Conservation (phyloP, 805 yeast species). For the Saccharomycopsis malanga region DNA sequence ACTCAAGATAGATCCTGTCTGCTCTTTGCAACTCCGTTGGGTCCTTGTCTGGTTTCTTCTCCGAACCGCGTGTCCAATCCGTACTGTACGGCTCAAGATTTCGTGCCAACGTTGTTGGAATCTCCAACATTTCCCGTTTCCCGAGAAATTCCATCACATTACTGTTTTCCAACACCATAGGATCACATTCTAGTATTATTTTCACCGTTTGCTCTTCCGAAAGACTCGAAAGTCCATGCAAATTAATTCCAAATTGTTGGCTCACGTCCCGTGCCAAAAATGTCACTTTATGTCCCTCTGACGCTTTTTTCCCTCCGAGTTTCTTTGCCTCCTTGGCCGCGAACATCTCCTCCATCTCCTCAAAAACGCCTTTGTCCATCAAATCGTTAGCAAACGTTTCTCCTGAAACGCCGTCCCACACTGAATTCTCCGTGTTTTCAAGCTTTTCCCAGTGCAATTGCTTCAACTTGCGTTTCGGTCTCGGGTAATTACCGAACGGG, state of each 20-base stretch:
- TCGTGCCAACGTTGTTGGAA: slow-evolving; percentile 62
- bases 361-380: slow-evolving; percentile 68
- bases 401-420: slow-evolving; percentile 71
- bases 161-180: slow-evolving; percentile 56
- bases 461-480: slow-evolving; percentile 74
- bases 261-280: slow-evolving; percentile 78
- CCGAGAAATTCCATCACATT: slow-evolving; percentile 81
- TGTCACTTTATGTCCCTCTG: slow-evolving; percentile 49
- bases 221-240: slow-evolving; percentile 64
- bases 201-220: slow-evolving; percentile 59
- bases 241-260: slow-evolving; percentile 91
- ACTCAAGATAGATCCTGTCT: slow-evolving; percentile 75
- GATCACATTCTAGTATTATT: slow-evolving; percentile 72
- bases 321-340: slow-evolving; percentile 71
- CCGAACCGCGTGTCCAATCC: slow-evolving; percentile 50
- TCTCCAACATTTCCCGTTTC: slow-evolving; percentile 66
- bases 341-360: slow-evolving; percentile 78
- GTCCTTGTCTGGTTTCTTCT: slow-evolving; percentile 55
- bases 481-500: slow-evolving; percentile 46
- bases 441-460: slow-evolving; percentile 97
- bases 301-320: slow-evolving; percentile 39
- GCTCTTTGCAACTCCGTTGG: slow-evolving; percentile 76
- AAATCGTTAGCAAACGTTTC: slow-evolving; percentile 53
- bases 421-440: slow-evolving; percentile 75
- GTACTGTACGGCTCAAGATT: slow-evolving; percentile 76